Evolutionary conservation across 352 stramenopile genomes (phyloP), one percentile per base, ranked within the genome.

Genomic region (Peronosclerospora sorghi): DNA sequence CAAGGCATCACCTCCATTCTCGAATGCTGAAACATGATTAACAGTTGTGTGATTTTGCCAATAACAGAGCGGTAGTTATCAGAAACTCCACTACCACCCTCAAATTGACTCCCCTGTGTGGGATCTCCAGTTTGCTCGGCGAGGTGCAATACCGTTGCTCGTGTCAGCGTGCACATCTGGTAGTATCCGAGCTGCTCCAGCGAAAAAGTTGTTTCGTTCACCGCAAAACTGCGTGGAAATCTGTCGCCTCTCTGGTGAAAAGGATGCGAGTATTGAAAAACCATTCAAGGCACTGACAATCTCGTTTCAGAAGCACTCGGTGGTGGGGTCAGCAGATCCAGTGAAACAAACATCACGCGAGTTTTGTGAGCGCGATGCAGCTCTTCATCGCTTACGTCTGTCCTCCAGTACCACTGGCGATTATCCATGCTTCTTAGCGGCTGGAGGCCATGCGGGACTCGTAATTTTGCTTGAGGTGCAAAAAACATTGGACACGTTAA

Each of bases 51-150:
- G n/a, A n/a, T n/a, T n/a, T n/a, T n/a, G n/a, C n/a, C n/a, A n/a
- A n/a, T n/a, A n/a, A 37, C 47, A 90, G 74, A 86, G 56, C 48
- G 79, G 79, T 8, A 86, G 70, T 42, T 83, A 82, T 39, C 74
- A 86, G 47, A 83, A 88, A 32, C 59, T 92, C 12, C 73, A 86
- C 35, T 86, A 73, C 28, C 80, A 93, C 36, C 75, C 80, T 5
- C 80, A 93, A 43, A 68, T 87, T 38, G 80, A 93, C 35, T 89
- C 77, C 1, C 80, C 80, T 1, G 72, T 93, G 17, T 93, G 80
- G 80, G 73, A 88, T 49, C 50, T 87, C 9, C 67, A 83, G 40
- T 74, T 87, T 37, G 71, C 59, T 20, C 73, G 73, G 3, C 55
- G 51, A 14, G 54, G 61, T 1, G 41, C 52, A 2, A 46, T 71